These are phyloP conservation scores for Corynespora cassiicola DNA, from an alignment of 2,329 filamentous ascomycete species.

Conservation along the genomic window DNA sequence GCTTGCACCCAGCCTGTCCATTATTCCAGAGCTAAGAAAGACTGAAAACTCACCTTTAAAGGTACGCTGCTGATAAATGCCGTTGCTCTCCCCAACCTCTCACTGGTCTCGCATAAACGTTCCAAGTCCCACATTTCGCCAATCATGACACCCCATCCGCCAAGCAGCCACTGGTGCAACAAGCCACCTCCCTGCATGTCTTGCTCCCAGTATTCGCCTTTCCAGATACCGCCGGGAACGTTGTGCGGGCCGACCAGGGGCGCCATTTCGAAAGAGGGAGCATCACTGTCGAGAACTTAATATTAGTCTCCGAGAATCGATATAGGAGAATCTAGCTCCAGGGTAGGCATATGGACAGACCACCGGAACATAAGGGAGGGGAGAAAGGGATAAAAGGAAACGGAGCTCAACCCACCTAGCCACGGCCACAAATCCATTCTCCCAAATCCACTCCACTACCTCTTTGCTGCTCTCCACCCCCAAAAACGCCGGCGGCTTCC, in stretches of 20 bases:
- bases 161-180: slow-evolving; percentile 41
- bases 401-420: slow-evolving; percentile 39
- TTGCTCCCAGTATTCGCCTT: slow-evolving; percentile 39
- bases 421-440: slow-evolving; percentile 53
- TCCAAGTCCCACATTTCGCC: slow-evolving; percentile 56
- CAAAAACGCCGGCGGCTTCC: slow-evolving; percentile 39
- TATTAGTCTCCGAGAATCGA: too few species aligned
- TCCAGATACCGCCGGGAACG: slow-evolving; percentile 39
- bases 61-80: slow-evolving; percentile 69
- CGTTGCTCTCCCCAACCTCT: slow-evolving; percentile 58
- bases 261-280: slow-evolving; percentile 52
- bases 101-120: slow-evolving; percentile 59
- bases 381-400: slow-evolving; percentile 20
- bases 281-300: slow-evolving; percentile 25
- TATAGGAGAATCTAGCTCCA: too few species aligned
- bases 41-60: slow-evolving; percentile 52
- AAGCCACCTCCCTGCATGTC: slow-evolving; percentile 44
- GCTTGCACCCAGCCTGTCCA: background rate
- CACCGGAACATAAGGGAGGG: too few species aligned
- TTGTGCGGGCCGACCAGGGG: slow-evolving; percentile 45
- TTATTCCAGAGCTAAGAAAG: background rate
- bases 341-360: too few species aligned
- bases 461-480: slow-evolving; percentile 49
- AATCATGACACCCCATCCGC: slow-evolving; percentile 46
- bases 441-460: slow-evolving; percentile 55